Evolutionary conservation across 176 grass and related monocot genomes (phyloP), one percentile per base, ranked within the genome.

Genomic region (Thinopyrum elongatum): DNA sequence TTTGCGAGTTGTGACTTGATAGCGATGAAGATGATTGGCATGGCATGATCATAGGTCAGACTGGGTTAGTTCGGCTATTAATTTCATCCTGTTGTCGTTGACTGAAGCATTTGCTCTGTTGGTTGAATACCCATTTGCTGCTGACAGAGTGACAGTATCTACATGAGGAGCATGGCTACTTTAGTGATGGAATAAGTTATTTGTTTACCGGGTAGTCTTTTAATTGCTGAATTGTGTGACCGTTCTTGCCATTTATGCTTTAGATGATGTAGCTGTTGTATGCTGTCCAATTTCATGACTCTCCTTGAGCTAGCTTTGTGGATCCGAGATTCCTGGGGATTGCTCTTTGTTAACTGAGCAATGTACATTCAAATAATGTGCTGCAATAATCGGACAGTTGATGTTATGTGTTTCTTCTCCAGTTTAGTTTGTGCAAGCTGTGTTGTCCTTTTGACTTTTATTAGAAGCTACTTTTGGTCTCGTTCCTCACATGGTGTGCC

Each of bases 191-290:
- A 76, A 51, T 55, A 35, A 22, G 21, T 59, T 80, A 57, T 81
- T 85, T 68, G 15, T 74, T 83, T 80, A 41, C 44, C 4, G 3
- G 78, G 23, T n/a, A 84, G 72, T 76, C 8, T 74, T 83, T 83
- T 62, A 79, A 35, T 58, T 59, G 41, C 12, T 70, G 30, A 47
- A 33, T 81, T 38, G 19, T 81, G 58, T 4, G 29, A 65, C 69
- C n/a, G 62, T 86, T 62, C 36, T 66, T 85, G 61, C 14, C 30
- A 51, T 39, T 39, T 81, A 81, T 81, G 77, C 63, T 84, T 38
- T 88, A 70, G 77, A 69, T 71, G 77, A 30, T 86, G 81, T 86
- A 88, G 61, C 49, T 91, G 39, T 39, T 67, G 58, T 83, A 64
- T 83, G 66, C 51, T 83, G 33, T 83, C 53, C 78, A 79, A 66